Percentiles rank a stretch among this genome's conserved stretches.
phyloP scores from a whole-genome alignment of 164 flowering plant species.

The Piper betle region DNA sequence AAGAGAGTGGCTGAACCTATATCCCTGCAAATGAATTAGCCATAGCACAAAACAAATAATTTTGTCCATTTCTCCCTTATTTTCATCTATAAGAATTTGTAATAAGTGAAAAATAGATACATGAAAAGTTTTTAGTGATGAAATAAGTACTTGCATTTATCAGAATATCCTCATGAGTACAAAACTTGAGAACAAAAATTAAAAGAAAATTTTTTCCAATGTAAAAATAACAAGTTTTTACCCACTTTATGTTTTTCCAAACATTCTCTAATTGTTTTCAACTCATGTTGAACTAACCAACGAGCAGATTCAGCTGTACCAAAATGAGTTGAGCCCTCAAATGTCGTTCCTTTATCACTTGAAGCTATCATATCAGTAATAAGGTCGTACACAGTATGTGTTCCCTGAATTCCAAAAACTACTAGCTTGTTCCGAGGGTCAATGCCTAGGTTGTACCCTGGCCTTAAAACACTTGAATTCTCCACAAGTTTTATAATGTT shows the following conservation, averaged over 20 bases:
- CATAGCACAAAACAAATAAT: background rate
- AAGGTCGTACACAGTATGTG: constrained; percentile 77
- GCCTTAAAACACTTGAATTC: constrained; percentile 76
- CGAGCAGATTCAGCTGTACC: constrained; percentile 95
- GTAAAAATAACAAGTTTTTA: background rate
- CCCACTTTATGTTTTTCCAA: constrained; percentile 66
- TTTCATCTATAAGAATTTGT: no score
- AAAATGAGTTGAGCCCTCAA: constrained; percentile 90
- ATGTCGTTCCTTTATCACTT: constrained; percentile 58
- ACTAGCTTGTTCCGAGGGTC: constrained; percentile 65
- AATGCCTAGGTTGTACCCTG: constrained; percentile 82
- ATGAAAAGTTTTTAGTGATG: no score
- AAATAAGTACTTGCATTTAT: background rate
- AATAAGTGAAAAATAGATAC: no score
- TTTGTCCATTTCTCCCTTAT: background rate
- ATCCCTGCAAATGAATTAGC: constrained; percentile 60
- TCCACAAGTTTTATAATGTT: constrained; percentile 63
- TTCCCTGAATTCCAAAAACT: constrained; percentile 87
- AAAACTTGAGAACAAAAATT: background rate
- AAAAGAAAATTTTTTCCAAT: background rate
- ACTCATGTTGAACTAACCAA: constrained; percentile 79
- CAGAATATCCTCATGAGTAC: no score
- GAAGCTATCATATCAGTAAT: constrained; percentile 76
- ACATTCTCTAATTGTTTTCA: constrained; percentile 57
- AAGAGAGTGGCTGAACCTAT: constrained; percentile 82